Percentiles rank a stretch among this genome's conserved stretches.
phyloP scores from a whole-genome alignment of 2,329 filamentous ascomycete genomes.

The Chalara sp. region DNA sequence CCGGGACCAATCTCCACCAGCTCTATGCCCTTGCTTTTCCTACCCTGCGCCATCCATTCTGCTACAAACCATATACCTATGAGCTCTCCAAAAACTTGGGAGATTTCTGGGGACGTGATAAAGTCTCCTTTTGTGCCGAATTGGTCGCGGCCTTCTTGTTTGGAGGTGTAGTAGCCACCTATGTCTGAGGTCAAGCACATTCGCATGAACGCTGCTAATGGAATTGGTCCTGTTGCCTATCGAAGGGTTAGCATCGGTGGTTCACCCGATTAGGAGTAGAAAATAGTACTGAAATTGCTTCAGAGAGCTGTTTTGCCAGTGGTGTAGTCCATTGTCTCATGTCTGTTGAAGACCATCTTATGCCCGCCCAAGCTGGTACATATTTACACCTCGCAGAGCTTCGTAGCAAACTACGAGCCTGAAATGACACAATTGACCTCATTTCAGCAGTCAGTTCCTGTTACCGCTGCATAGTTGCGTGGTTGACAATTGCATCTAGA shows the following conservation, averaged over 20 bases:
- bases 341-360: conserved; percentile 25
- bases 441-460: conserved; percentile 11
- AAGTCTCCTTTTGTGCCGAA: conserved; percentile 95
- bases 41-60: conserved; percentile 92
- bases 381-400: conserved; percentile 13
- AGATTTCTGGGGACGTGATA: conserved; percentile 95
- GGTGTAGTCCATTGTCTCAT: conserved; percentile 76
- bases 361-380: conserved; percentile 9
- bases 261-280: no score
- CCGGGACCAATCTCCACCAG: conserved; percentile 93
- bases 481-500: neutral
- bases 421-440: conserved; percentile 21
- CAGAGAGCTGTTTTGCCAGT: conserved; percentile 76
- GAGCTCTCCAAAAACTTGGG: conserved; percentile 92
- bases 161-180: conserved; percentile 87
- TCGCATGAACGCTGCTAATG: conserved; percentile 93
- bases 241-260: neutral
- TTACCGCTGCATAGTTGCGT: conserved; percentile 10
- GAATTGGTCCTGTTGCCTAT: conserved; percentile 80
- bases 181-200: conserved; percentile 91
- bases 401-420: conserved; percentile 18
- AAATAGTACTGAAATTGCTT: conserved; percentile 70
- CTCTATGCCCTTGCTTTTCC: conserved; percentile 66
- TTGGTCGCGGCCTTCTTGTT: conserved; percentile 65
- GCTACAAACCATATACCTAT: conserved; percentile 91